Percentiles rank a stretch among this genome's conserved stretches.
Conservation (phyloP, 2,329 filamentous ascomycete species). For the Tolypocladium endophyticum region DNA sequence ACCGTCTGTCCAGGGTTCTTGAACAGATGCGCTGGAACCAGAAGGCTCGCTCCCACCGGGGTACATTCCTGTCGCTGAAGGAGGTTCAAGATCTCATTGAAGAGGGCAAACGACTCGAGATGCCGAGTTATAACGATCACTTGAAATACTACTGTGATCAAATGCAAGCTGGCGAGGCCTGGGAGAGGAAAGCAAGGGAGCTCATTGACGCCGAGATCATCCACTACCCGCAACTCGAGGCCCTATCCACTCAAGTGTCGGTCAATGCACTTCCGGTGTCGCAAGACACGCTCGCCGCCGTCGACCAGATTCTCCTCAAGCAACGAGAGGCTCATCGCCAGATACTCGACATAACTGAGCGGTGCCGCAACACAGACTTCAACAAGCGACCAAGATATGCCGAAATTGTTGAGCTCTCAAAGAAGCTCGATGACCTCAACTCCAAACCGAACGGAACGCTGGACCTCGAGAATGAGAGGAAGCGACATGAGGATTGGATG, state of each 20-base stretch:
- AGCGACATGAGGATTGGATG: constrained; percentile 98
- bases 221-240: constrained; percentile 90
- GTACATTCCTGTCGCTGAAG: constrained; percentile 58
- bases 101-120: constrained; percentile 65
- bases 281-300: constrained; percentile 64
- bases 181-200: constrained; percentile 89
- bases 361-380: constrained; percentile 65
- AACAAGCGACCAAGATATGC: constrained; percentile 73
- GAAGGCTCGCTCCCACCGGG: constrained; percentile 55
- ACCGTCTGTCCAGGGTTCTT: constrained; percentile 67
- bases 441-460: constrained; percentile 86
- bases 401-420: constrained; percentile 85
- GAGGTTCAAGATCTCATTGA: constrained; percentile 73
- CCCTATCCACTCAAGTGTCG: constrained; percentile 72
- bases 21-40: constrained; percentile 86
- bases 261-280: constrained; percentile 66
- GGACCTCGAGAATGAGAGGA: constrained; percentile 88
- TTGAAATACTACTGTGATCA: constrained; percentile 68
- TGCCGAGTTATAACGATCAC: constrained; percentile 72
- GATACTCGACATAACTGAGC: constrained; percentile 71
- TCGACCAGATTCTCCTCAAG: constrained; percentile 90
- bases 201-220: constrained; percentile 85
- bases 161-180: constrained; percentile 65
- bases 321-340: constrained; percentile 89
- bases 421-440: constrained; percentile 77